Percentiles rank a stretch among this genome's conserved stretches.
Evolutionary conservation across 2,329 filamentous ascomycete genomes (phyloP).

Genomic region (Talaromyces sp.): DNA sequence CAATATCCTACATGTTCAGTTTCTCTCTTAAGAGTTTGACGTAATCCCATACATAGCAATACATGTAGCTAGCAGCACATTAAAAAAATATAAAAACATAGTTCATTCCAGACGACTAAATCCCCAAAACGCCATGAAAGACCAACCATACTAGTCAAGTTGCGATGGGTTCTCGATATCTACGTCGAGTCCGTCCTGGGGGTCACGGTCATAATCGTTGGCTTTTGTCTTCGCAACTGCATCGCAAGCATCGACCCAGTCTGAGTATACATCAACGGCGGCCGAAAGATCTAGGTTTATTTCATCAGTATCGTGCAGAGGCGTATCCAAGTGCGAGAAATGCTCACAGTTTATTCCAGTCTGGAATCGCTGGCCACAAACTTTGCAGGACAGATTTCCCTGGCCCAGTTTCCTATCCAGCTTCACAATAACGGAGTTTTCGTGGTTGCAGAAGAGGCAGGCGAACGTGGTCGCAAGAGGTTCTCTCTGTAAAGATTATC

Average conservation of each 20-base stretch:
- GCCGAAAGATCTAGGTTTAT: slow-evolving; percentile 69
- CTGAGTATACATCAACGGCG: slow-evolving; percentile 90
- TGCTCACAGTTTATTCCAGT: slow-evolving; percentile 82
- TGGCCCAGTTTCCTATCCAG: slow-evolving; percentile 89
- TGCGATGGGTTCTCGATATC: slow-evolving; percentile 3
- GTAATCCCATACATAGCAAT: neutral
- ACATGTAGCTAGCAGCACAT: neutral
- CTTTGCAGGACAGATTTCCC: slow-evolving; percentile 80
- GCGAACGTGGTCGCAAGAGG: slow-evolving; percentile 70
- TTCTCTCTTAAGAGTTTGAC: neutral
- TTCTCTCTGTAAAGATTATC: slow-evolving; percentile 31
- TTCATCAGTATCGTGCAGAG: neutral
- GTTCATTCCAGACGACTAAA: neutral
- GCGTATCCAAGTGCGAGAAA: neutral
- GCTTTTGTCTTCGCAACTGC: slow-evolving; percentile 61
- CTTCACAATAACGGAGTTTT: slow-evolving; percentile 84
- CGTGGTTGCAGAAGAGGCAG: slow-evolving; percentile 97
- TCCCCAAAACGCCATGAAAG: neutral
- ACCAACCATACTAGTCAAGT: neutral
- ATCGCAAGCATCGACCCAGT: slow-evolving; percentile 96
- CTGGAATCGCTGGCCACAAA: slow-evolving; percentile 91
- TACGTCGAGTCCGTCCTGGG: slow-evolving; percentile 1
- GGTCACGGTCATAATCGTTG: slow-evolving; percentile 25
- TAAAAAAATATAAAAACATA: neutral
- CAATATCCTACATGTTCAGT: neutral